Evolutionary conservation across 495 filamentous ascomycete genomes (phyloP).

Genomic region (Podospora sp.): DNA sequence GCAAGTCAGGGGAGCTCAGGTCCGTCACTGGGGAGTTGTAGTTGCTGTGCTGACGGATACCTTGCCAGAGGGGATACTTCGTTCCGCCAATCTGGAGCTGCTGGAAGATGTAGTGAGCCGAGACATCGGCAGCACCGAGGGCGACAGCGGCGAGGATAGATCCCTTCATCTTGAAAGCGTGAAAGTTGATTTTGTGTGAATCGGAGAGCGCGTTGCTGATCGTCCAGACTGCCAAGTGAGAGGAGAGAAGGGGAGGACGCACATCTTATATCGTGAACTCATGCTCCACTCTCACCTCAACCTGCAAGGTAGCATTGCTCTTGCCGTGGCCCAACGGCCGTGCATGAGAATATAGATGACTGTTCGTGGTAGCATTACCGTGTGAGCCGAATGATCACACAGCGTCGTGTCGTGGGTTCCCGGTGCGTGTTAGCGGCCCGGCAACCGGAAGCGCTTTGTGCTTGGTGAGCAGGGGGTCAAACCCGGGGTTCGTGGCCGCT

Average conservation of each 20-base stretch:
- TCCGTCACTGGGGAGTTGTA: conserved; percentile 64
- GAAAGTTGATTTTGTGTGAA: neutral
- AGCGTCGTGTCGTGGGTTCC: neutral
- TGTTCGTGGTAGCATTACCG: neutral
- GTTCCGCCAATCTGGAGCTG: conserved; percentile 46
- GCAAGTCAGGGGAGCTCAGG: conserved; percentile 55
- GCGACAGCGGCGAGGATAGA: conserved; percentile 38
- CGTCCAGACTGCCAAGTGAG: neutral
- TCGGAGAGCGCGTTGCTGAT: neutral
- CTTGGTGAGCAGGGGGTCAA: neutral
- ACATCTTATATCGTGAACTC: neutral
- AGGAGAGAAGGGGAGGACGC: neutral
- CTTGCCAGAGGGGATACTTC: conserved; percentile 50
- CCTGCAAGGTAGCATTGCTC: neutral
- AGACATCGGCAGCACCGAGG: conserved; percentile 42
- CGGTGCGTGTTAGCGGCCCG: neutral
- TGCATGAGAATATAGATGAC: neutral
- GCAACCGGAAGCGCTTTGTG: neutral
- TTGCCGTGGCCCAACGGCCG: too few relatives aligned
- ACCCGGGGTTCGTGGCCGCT: neutral
- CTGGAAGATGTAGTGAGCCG: conserved; percentile 57
- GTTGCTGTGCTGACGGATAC: conserved; percentile 60
- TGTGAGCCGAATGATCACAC: neutral
- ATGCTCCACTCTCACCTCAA: neutral
- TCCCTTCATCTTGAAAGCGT: conserved; percentile 41